Conservation (phyloP, 768 basidiomycete species). For the Auriscalpium vulgare region DNA sequence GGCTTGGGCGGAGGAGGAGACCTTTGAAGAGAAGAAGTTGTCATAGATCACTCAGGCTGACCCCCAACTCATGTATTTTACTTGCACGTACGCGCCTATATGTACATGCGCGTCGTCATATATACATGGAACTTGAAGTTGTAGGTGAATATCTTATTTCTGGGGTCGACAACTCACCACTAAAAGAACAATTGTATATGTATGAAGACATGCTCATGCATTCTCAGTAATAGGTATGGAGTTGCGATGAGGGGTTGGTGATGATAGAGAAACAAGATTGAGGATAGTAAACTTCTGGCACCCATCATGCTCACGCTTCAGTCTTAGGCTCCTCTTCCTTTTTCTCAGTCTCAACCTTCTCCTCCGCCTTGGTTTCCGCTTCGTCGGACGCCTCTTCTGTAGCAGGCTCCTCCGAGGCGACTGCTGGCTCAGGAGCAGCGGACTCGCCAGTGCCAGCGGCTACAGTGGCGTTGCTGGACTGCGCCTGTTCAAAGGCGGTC, state of each 20-base stretch:
- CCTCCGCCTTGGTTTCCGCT: slow-evolving; percentile 18
- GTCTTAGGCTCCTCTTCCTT: slow-evolving; percentile 24
- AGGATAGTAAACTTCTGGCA: slow-evolving; percentile 3
- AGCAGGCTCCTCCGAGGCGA: slow-evolving; percentile 22
- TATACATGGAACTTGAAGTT: too few relatives aligned
- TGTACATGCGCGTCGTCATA: too few relatives aligned
- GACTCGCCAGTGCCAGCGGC: slow-evolving; percentile 17
- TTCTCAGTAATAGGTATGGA: slow-evolving; percentile 10
- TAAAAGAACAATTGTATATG: not conserved
- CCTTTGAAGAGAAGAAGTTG: not conserved
- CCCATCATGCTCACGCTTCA: too few relatives aligned
- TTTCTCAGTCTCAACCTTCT: slow-evolving; percentile 27
- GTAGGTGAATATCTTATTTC: too few relatives aligned
- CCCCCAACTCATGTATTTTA: too few relatives aligned
- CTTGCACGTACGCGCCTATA: too few relatives aligned
- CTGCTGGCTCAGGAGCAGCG: slow-evolving; percentile 20
- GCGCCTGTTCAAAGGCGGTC: slow-evolving; percentile 78
- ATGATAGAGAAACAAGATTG: not conserved
- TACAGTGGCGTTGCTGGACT: slow-evolving; percentile 48
- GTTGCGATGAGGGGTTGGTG: too few relatives aligned
- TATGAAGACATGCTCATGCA: not conserved
- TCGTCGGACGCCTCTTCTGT: slow-evolving; percentile 25
- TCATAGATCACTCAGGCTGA: too few relatives aligned
- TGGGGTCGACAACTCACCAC: too few relatives aligned
- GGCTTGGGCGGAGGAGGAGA: slow-evolving; percentile 68